phyloP scores from a whole-genome alignment of 1,284 basidiomycete genomes.

The Naganishia sp. region DNA sequence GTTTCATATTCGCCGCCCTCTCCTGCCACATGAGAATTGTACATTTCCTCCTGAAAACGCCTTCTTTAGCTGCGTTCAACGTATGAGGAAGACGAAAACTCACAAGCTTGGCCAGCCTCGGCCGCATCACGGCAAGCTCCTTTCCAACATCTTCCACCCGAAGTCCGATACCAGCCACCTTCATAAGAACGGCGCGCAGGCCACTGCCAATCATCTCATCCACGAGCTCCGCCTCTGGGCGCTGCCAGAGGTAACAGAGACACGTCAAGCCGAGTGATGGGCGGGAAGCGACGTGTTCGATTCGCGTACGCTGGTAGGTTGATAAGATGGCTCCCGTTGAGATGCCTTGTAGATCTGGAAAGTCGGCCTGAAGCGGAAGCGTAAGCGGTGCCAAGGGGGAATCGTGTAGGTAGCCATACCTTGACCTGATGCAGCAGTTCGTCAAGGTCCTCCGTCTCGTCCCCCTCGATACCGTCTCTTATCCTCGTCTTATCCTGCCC shows the following conservation, averaged over 20 bases:
- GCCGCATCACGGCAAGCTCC: conserved; percentile 61
- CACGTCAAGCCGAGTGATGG: conserved; percentile 67
- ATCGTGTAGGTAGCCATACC: conserved; percentile 55
- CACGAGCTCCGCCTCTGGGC: conserved; percentile 79
- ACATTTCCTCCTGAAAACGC: conserved; percentile 66
- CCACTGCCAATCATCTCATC: conserved; percentile 81
- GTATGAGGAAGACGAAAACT: conserved; percentile 38
- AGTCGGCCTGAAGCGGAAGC: conserved; percentile 59
- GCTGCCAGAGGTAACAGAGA: conserved; percentile 91
- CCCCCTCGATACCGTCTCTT: conserved; percentile 64
- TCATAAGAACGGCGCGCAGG: conserved; percentile 84
- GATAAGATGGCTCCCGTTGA: conserved; percentile 96
- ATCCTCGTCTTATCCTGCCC: conserved; percentile 41
- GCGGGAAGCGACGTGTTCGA: conserved; percentile 95
- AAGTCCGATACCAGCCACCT: conserved; percentile 93
- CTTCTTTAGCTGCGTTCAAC: background rate
- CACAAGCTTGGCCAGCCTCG: conserved; percentile 72
- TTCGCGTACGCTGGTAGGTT: conserved; percentile 93
- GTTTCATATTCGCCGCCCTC: conserved; percentile 99
- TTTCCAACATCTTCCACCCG: conserved; percentile 76
- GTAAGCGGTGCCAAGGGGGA: background rate
- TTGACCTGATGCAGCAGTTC: conserved; percentile 75
- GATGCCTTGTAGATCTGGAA: conserved; percentile 83
- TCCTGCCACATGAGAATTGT: conserved; percentile 92
- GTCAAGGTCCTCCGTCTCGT: conserved; percentile 95